Evolutionary conservation across 139 green algal species (phyloP).

Genomic region (Eudorina sp.): DNA sequence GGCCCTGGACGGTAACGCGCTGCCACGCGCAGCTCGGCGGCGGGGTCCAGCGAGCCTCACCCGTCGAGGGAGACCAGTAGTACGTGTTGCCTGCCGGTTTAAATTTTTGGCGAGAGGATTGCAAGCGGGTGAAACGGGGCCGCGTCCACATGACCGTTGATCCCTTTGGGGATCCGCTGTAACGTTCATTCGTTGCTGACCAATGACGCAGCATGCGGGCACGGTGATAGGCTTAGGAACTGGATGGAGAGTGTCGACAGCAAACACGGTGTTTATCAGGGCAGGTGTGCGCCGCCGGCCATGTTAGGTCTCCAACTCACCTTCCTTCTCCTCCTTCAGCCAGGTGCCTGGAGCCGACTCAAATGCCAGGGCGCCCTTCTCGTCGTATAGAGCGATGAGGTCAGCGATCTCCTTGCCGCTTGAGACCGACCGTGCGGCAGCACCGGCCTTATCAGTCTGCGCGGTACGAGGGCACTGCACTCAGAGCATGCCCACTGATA

Average conservation of each 20-base stretch:
- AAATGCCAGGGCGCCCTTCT: conserved; percentile 48
- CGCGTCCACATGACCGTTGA: too few relatives aligned
- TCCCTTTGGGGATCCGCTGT: too few relatives aligned
- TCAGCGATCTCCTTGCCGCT: conserved; percentile 6
- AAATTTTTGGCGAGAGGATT: too few relatives aligned
- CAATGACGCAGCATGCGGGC: too few relatives aligned
- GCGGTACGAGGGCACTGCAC: neutral
- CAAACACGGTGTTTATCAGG: too few relatives aligned
- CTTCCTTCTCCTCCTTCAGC: conserved; percentile 49
- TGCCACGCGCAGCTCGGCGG: conserved; percentile 60
- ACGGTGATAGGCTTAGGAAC: too few relatives aligned
- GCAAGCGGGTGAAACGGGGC: too few relatives aligned
- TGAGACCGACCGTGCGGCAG: neutral
- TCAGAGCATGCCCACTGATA: too few relatives aligned
- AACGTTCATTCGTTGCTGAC: too few relatives aligned
- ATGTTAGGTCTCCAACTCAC: too few relatives aligned
- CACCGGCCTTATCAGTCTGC: conserved; percentile 11
- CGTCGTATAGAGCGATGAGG: conserved; percentile 27
- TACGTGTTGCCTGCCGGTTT: conserved; percentile 44
- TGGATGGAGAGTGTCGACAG: too few relatives aligned
- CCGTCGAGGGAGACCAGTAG: conserved; percentile 52
- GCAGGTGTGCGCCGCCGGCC: too few relatives aligned
- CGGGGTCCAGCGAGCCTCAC: conserved; percentile 59
- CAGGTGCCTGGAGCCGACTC: conserved; percentile 58
- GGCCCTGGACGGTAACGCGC: conserved; percentile 51